phyloP scores from a whole-genome alignment of 1,284 basidiomycete genomes.

The Ganoderma boninense region DNA sequence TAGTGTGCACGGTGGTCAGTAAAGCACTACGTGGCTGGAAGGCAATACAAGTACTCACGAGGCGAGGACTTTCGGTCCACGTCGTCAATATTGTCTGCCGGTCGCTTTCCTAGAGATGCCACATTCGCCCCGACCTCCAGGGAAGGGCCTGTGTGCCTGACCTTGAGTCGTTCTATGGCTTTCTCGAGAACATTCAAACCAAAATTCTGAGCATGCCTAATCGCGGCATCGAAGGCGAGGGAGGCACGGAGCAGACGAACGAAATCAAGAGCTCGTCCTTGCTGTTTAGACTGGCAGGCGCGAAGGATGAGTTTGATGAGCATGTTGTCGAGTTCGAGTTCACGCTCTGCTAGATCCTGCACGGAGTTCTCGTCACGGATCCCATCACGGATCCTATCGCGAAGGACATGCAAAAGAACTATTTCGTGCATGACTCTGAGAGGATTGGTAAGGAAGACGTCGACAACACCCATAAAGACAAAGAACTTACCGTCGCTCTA shows the following conservation, averaged over 20 bases:
- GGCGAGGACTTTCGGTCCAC: too few relatives aligned
- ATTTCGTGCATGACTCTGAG: constrained; percentile 78
- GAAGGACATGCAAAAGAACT: too few relatives aligned
- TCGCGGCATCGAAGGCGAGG: constrained; percentile 82
- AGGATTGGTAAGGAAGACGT: background rate
- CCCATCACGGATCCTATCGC: constrained; percentile 75
- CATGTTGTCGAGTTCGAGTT: constrained; percentile 90
- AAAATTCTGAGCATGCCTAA: constrained; percentile 90
- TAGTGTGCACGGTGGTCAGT: too few relatives aligned
- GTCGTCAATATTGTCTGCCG: too few relatives aligned
- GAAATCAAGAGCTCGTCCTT: constrained; percentile 91
- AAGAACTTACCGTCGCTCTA: constrained; percentile 81
- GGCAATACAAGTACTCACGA: too few relatives aligned
- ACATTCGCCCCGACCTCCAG: too few relatives aligned
- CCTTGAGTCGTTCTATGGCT: too few relatives aligned
- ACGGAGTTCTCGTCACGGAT: constrained; percentile 74
- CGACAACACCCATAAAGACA: too few relatives aligned
- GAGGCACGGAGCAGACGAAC: constrained; percentile 81
- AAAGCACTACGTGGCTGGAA: too few relatives aligned
- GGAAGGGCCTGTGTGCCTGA: too few relatives aligned
- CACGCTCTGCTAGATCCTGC: constrained; percentile 69
- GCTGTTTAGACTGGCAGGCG: constrained; percentile 90
- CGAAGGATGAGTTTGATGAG: constrained; percentile 89
- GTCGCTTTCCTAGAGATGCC: too few relatives aligned
- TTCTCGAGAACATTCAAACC: too few relatives aligned